Conservation (phyloP, 2,329 filamentous ascomycete species). For the Cytospora mali region DNA sequence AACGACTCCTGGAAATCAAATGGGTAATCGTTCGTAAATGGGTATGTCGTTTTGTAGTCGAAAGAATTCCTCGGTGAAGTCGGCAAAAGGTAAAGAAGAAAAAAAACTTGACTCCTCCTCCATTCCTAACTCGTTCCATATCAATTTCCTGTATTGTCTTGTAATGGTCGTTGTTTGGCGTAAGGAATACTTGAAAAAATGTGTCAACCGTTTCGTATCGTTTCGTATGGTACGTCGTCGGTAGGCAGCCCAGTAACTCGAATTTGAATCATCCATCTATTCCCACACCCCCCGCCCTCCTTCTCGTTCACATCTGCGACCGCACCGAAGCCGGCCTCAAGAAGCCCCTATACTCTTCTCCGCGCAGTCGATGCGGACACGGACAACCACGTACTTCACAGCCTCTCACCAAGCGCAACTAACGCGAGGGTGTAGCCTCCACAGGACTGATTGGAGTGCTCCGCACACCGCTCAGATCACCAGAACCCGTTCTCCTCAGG, state of each 20-base stretch:
- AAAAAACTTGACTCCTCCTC: too few species aligned
- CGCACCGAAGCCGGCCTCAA: conserved; percentile 8
- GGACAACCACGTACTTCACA: conserved; percentile 10
- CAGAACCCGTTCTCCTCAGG: conserved; percentile 79
- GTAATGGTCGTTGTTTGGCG: neutral
- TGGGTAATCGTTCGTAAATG: conserved; percentile 26
- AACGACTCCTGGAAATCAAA: conserved; percentile 22
- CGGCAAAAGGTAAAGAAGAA: neutral
- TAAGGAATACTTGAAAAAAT: neutral
- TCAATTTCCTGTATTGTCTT: neutral
- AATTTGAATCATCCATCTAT: neutral
- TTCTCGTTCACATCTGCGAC: neutral
- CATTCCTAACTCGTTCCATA: neutral
- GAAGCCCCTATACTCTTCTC: neutral
- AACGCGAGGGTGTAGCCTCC: conserved; percentile 42
- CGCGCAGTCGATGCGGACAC: neutral
- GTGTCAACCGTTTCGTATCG: neutral
- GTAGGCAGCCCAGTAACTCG: neutral
- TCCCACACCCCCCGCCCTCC: neutral
- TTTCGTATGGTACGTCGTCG: neutral
- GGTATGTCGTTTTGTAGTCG: conserved; percentile 19
- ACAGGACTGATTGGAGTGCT: conserved; percentile 63
- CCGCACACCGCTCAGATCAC: conserved; percentile 66
- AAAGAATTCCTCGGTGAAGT: conserved; percentile 3
- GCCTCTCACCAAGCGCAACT: conserved; percentile 16